Evolutionary conservation across 192 early-diverging fungal genomes (phyloP).

Genomic region (Podila clonocystis): DNA sequence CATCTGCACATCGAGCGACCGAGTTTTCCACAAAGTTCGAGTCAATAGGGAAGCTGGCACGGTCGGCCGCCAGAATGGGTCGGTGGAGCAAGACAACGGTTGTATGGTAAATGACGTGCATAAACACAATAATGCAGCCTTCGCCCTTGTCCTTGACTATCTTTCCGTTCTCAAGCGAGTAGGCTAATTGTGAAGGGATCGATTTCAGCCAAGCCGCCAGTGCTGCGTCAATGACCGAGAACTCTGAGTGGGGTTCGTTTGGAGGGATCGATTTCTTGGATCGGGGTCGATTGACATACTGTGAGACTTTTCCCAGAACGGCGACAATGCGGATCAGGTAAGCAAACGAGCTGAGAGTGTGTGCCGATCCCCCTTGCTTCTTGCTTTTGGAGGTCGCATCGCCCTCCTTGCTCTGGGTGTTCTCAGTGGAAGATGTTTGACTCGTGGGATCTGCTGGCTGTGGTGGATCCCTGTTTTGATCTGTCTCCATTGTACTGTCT

Average conservation of each 20-base stretch:
- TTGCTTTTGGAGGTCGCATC: conserved; percentile 6
- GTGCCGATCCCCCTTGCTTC: conserved; percentile 15
- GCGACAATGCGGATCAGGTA: conserved; percentile 52
- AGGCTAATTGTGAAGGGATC: conserved; percentile 38
- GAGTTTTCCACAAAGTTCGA: conserved; percentile 53
- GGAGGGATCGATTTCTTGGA: conserved; percentile 43
- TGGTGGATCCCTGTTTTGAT: no score
- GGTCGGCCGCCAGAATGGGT: conserved; percentile 50
- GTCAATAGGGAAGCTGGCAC: conserved; percentile 20
- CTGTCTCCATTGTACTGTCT: background rate
- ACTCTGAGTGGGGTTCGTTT: conserved; percentile 57
- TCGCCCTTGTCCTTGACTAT: conserved; percentile 26
- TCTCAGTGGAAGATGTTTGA: background rate
- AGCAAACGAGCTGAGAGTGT: conserved; percentile 46
- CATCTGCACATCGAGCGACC: conserved; percentile 43
- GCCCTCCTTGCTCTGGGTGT: background rate
- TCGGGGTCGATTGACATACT: conserved; percentile 56
- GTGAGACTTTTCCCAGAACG: conserved; percentile 55
- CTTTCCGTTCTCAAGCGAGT: conserved; percentile 52
- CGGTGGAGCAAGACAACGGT: conserved; percentile 59
- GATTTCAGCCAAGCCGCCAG: conserved; percentile 52
- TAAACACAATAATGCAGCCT: conserved; percentile 46
- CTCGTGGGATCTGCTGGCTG: no score
- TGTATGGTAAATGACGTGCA: conserved; percentile 60
- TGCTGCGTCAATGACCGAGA: conserved; percentile 46